phyloP scores from a whole-genome alignment of 345 rosid genomes.

The Linum usitatissimum region DNA sequence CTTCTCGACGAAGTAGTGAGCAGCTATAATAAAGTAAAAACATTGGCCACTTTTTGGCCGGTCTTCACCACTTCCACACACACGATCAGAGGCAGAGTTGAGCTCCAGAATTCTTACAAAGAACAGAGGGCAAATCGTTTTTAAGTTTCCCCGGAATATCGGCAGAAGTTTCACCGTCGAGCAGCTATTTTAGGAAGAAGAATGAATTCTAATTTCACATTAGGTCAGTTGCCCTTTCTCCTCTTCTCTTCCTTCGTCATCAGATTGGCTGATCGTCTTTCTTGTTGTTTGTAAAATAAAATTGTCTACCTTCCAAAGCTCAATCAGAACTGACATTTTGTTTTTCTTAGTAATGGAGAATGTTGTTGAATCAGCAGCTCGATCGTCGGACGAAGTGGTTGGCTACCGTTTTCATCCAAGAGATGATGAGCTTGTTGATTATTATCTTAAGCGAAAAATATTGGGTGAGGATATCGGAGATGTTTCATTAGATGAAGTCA shows the following conservation, averaged over 20 bases:
- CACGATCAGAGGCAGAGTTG: neutral
- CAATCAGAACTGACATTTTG: neutral
- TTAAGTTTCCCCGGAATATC: neutral
- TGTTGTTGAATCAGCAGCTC: neutral
- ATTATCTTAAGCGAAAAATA: no score
- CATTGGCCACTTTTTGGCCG: neutral
- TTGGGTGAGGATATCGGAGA: neutral
- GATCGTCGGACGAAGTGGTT: neutral
- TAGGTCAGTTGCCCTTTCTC: neutral
- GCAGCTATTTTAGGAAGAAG: slow-evolving; percentile 18
- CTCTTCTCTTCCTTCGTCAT: no score
- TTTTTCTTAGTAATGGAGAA: neutral
- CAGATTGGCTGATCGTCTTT: neutral
- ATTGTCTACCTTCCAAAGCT: neutral
- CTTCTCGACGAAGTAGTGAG: neutral
- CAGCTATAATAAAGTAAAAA: neutral
- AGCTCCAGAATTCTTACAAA: neutral
- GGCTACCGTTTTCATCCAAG: neutral
- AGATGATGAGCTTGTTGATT: neutral
- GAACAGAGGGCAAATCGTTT: neutral
- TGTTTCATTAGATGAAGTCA: neutral
- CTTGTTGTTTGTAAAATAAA: neutral
- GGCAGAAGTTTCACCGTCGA: no score
- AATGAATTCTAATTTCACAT: slow-evolving; percentile 8
- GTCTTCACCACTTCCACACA: neutral